Evolutionary conservation across 768 basidiomycete species (phyloP).

Genomic region (Agrocybe pediades): DNA sequence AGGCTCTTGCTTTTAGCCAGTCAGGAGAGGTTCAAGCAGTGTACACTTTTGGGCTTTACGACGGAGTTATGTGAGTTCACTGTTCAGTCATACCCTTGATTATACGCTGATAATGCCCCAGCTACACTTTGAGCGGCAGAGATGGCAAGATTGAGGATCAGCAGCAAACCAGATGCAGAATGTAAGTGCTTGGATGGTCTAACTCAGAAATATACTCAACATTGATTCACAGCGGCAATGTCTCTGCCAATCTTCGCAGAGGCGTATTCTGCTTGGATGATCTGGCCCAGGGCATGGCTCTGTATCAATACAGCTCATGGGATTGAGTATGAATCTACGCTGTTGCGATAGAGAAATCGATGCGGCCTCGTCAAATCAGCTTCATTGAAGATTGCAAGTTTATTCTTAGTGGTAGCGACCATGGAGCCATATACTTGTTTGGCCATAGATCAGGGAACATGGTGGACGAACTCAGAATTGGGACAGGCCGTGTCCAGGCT

Average conservation of each 20-base stretch:
- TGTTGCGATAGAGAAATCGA: neutral
- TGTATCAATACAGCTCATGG: neutral
- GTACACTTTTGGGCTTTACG: neutral
- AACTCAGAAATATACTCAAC: neutral
- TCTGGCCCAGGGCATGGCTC: neutral
- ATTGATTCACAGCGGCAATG: neutral
- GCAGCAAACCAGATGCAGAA: neutral
- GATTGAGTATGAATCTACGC: neutral
- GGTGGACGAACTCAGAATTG: neutral
- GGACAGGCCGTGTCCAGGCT: neutral
- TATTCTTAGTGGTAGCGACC: neutral
- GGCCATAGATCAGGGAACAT: neutral
- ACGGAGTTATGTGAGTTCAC: neutral
- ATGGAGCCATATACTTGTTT: neutral
- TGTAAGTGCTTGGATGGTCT: neutral
- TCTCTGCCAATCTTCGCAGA: neutral
- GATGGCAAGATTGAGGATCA: slow-evolving; percentile 1
- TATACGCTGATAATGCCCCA: neutral
- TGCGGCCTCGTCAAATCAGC: neutral
- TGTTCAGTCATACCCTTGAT: neutral
- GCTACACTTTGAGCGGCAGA: neutral
- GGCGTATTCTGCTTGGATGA: neutral
- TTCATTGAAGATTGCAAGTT: slow-evolving; percentile 1
- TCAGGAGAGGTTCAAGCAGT: neutral
- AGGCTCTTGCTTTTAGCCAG: neutral